Evolutionary conservation across 139 green algal genomes (phyloP).

Genomic region (Tetradesmus obliquus): DNA sequence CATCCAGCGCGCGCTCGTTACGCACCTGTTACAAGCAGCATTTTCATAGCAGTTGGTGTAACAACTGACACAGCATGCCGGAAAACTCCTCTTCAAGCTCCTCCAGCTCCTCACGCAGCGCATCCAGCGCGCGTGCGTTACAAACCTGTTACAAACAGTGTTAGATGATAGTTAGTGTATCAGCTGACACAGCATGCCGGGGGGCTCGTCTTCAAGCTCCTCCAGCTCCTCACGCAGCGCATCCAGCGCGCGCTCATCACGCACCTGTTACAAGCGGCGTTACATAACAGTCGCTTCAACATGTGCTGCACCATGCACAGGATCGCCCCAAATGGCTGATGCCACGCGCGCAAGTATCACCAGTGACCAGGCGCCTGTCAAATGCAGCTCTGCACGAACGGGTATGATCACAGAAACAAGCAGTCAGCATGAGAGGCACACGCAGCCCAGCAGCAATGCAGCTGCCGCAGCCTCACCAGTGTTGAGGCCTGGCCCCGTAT

Average conservation of each 20-base stretch:
- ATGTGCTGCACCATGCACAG: no score
- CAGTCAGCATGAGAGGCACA: no score
- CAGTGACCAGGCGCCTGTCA: no score
- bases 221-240: conserved; percentile 84
- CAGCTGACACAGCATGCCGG: conserved; percentile 21
- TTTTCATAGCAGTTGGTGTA: background rate
- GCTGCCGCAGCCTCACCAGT: conserved; percentile 51
- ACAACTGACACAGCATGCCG: background rate
- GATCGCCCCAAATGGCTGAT: no score
- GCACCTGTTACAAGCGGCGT: conserved; percentile 33
- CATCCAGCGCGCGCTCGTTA: conserved; percentile 68
- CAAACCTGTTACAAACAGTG: no score
- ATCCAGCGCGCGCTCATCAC: conserved; percentile 68
- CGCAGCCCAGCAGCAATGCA: no score
- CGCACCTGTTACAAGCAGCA: conserved; percentile 38
- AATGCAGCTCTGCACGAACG: no score
- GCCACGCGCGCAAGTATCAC: no score
- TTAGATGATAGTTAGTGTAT: no score
- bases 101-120: background rate
- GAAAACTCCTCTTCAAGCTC: background rate
- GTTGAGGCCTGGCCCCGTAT: conserved; percentile 71
- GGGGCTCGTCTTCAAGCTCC: conserved; percentile 87
- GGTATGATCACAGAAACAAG: no score
- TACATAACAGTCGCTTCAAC: background rate
- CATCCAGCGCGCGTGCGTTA: background rate